Conservation (phyloP, 2,329 filamentous ascomycete genomes). For the Herpotrichia juniperi region DNA sequence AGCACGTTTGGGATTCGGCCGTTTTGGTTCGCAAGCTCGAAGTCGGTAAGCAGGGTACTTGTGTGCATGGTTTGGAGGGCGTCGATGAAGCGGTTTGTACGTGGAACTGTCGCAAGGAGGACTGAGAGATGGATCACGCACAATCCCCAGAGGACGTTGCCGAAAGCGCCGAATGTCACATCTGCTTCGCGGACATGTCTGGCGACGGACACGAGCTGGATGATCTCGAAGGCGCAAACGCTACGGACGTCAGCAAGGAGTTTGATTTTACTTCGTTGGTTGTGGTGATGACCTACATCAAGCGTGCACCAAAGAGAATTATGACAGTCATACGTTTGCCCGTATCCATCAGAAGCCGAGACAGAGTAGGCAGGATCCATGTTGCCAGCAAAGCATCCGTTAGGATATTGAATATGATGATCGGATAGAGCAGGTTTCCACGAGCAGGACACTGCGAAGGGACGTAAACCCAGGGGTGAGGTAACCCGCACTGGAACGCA, state of each 20-base stretch:
- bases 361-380: constrained; percentile 4
- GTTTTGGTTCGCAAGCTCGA: constrained; percentile 12
- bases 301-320: constrained; percentile 4
- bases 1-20: background rate
- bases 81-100: constrained; percentile 16
- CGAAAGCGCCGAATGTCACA: constrained; percentile 11
- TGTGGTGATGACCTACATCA: background rate
- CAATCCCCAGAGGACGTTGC: constrained; percentile 13
- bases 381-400: constrained; percentile 6
- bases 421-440: constrained; percentile 3
- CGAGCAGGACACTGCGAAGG: background rate
- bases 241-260: constrained; percentile 1
- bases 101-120: constrained; percentile 14
- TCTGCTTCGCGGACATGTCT: constrained; percentile 9
- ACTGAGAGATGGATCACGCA: constrained; percentile 13
- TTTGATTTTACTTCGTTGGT: background rate
- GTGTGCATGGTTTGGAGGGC: constrained; percentile 14
- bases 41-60: constrained; percentile 12
- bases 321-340: constrained; percentile 2
- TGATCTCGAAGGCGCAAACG: constrained; percentile 9
- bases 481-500: constrained; percentile 2
- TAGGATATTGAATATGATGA: constrained; percentile 4
- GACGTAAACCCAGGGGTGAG: constrained; percentile 2
- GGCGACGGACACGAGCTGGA: constrained; percentile 8
- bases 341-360: constrained; percentile 1